Conservation (phyloP, 2,329 filamentous ascomycete species). For the Cephalotrichum gorgonifer region DNA sequence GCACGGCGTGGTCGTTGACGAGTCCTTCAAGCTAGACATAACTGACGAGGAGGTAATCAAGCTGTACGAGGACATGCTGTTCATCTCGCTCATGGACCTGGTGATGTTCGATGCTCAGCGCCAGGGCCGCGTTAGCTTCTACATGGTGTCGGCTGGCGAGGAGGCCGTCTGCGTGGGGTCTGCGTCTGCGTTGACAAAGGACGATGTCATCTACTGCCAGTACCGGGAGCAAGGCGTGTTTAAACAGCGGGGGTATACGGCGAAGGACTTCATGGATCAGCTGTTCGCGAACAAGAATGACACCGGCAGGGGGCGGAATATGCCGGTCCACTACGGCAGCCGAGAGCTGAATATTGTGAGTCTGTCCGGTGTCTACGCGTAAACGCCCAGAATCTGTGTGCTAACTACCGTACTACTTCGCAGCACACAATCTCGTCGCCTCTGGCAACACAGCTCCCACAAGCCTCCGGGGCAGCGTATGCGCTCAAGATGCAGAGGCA, state of each 20-base stretch:
- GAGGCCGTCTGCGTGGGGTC: slow-evolving; percentile 90
- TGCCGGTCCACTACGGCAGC: slow-evolving; percentile 95
- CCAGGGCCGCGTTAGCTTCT: slow-evolving; percentile 89
- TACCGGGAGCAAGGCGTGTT: slow-evolving; percentile 93
- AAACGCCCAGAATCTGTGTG: background rate
- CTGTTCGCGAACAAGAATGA: slow-evolving; percentile 83
- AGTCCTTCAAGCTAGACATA: slow-evolving; percentile 57
- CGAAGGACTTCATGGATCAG: slow-evolving; percentile 90
- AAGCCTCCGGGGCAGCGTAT: slow-evolving; percentile 79
- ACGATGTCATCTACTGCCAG: slow-evolving; percentile 87
- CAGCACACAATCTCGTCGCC: slow-evolving; percentile 77
- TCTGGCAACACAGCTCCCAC: slow-evolving; percentile 79
- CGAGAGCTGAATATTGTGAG: slow-evolving; percentile 71
- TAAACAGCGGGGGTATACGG: slow-evolving; percentile 74
- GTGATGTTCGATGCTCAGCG: slow-evolving; percentile 98
- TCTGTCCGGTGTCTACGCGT: slow-evolving; percentile 19
- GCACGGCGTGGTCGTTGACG: slow-evolving; percentile 73
- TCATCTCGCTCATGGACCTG: slow-evolving; percentile 77
- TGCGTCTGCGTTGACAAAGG: slow-evolving; percentile 69
- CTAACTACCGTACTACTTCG: background rate
- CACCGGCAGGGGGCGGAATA: slow-evolving; percentile 73
- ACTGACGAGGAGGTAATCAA: slow-evolving; percentile 50
- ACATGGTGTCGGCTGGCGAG: slow-evolving; percentile 93
- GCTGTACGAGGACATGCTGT: slow-evolving; percentile 56
- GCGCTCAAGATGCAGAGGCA: slow-evolving; percentile 73